phyloP scores from a whole-genome alignment of 495 filamentous ascomycete species.

The Tetracladium marchalianum region DNA sequence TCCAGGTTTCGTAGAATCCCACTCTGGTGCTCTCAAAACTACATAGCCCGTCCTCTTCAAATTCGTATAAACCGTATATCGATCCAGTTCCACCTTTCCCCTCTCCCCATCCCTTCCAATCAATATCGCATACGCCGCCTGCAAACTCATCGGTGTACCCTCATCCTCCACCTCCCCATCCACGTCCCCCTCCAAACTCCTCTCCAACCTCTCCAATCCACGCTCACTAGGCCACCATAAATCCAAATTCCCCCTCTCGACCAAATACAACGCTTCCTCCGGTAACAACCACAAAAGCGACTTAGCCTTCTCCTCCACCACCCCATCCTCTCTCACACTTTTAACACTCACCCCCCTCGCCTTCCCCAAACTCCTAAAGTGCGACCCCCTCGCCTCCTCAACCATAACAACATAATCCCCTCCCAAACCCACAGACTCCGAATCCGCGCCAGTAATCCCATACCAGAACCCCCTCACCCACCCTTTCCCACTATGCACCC shows the following conservation, averaged over 20 bases:
- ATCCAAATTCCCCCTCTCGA: slow-evolving; percentile 81
- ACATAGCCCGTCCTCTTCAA: slow-evolving; percentile 79
- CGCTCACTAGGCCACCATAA: slow-evolving; percentile 60
- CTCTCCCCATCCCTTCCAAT: slow-evolving; percentile 51
- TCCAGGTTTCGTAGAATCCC: slow-evolving; percentile 3
- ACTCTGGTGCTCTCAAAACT: slow-evolving; percentile 52
- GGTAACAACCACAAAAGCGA: slow-evolving; percentile 69
- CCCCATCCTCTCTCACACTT: slow-evolving; percentile 16
- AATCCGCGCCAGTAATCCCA: slow-evolving; percentile 13
- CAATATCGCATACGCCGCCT: slow-evolving; percentile 78
- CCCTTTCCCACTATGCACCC: slow-evolving; percentile 49
- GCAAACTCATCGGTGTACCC: slow-evolving; percentile 75
- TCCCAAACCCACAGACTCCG: slow-evolving; percentile 25
- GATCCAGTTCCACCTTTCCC: slow-evolving; percentile 59
- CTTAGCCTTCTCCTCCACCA: slow-evolving; percentile 16
- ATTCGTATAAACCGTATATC: slow-evolving; percentile 77
- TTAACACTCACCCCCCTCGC: slow-evolving; percentile 5
- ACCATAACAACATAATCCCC: slow-evolving; percentile 40
- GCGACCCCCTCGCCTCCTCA: slow-evolving; percentile 31
- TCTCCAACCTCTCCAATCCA: slow-evolving; percentile 7
- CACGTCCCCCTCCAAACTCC: slow-evolving; percentile 16
- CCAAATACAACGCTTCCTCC: slow-evolving; percentile 80
- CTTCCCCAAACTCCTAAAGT: slow-evolving; percentile 32
- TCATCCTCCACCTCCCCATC: slow-evolving; percentile 22
- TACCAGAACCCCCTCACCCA: slow-evolving; percentile 46